These are phyloP conservation scores for Erysimum cheiri DNA, from an alignment of 441 rosid species.

Conservation along the genomic window DNA sequence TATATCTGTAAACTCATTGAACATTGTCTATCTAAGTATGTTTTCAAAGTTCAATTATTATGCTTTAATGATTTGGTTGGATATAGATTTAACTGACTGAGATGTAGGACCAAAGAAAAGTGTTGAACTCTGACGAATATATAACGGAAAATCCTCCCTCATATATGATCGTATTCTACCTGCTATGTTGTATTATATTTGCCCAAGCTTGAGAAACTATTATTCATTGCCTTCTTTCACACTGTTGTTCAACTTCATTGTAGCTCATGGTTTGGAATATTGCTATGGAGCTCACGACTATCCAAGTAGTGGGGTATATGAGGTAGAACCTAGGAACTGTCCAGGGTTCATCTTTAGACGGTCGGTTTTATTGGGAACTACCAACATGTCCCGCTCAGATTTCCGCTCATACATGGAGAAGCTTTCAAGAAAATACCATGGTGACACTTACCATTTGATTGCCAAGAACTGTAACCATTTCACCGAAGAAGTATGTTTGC, in stretches of 20 bases:
- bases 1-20: not conserved
- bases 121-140: no score
- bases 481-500: conserved; percentile 76
- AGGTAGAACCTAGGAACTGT: conserved; percentile 91
- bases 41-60: no score
- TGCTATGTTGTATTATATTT: not conserved
- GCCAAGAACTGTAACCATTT: conserved; percentile 99
- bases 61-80: no score
- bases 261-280: conserved; percentile 89
- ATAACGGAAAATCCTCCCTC: not conserved
- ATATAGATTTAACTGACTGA: no score
- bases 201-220: no score
- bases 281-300: conserved; percentile 96
- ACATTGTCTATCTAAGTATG: not conserved
- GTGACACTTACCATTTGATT: conserved; percentile 93
- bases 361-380: conserved; percentile 74
- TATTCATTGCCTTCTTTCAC: conserved; percentile 5
- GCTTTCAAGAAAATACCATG: conserved; percentile 76
- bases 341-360: conserved; percentile 94
- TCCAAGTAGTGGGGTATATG: conserved; percentile 85
- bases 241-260: conserved; percentile 10
- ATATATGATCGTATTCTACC: not conserved
- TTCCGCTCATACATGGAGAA: conserved; percentile 86
- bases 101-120: no score
- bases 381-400: conserved; percentile 71